These are phyloP conservation scores for Elongisporangium prolatum DNA, from an alignment of 352 stramenopile species.

Conservation along the genomic window DNA sequence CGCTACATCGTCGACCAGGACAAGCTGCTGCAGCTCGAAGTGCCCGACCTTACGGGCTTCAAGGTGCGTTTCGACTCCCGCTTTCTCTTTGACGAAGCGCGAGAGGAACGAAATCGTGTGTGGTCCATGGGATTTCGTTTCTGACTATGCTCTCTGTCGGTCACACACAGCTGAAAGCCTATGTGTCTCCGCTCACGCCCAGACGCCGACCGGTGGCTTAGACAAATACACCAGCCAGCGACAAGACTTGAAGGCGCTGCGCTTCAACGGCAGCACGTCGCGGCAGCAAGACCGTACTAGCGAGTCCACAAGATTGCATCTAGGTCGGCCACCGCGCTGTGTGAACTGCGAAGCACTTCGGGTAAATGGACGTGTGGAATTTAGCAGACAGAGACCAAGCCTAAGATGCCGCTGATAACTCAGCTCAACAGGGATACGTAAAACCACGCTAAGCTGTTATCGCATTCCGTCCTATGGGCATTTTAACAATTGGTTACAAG, in stretches of 20 bases:
- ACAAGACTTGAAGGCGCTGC: not conserved
- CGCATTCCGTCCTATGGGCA: not conserved
- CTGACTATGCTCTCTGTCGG: constrained; percentile 2
- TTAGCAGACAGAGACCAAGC: not conserved
- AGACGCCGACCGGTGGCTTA: constrained; percentile 30
- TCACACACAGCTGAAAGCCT: constrained; percentile 64
- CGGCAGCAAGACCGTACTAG: not conserved
- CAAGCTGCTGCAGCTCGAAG: constrained; percentile 90
- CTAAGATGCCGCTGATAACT: not conserved
- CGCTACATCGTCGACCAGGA: constrained; percentile 90
- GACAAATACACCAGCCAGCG: constrained; percentile 17
- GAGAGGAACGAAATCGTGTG: not conserved
- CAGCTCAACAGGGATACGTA: not conserved
- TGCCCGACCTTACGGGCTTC: constrained; percentile 92
- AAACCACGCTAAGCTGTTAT: not conserved
- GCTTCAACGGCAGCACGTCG: not conserved
- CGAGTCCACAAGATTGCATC: not conserved
- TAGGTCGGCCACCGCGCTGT: not conserved
- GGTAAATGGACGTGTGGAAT: not conserved
- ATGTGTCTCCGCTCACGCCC: constrained; percentile 75
- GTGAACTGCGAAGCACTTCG: not conserved
- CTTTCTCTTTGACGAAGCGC: not conserved
- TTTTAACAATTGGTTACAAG: not conserved
- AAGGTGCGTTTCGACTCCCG: constrained; percentile 36
- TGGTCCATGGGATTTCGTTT: not conserved